Evolutionary conservation across 1,284 basidiomycete genomes (phyloP).

Genomic region (Retiboletus fuscus): DNA sequence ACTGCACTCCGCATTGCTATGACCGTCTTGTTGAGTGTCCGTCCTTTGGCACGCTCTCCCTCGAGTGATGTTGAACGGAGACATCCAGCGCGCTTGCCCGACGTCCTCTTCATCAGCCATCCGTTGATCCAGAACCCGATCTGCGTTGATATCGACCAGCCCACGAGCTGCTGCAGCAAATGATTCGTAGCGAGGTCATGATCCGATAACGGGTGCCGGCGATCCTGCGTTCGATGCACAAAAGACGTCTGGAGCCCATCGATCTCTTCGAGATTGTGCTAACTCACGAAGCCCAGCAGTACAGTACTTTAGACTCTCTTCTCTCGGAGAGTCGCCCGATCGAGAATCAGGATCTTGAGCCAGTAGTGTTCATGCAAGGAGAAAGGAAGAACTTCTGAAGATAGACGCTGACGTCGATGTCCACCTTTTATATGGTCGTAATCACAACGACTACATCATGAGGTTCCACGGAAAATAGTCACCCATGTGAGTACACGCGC

Average conservation of each 20-base stretch:
- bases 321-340: conserved; percentile 13
- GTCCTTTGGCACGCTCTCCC: conserved; percentile 15
- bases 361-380: conserved; percentile 43
- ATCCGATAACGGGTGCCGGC: conserved; percentile 33
- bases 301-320: conserved; percentile 36
- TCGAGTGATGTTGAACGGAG: background rate
- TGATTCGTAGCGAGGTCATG: conserved; percentile 43
- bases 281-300: conserved; percentile 35
- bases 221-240: conserved; percentile 10
- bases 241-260: conserved; percentile 34
- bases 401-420: no score
- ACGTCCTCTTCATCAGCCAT: conserved; percentile 31
- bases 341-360: conserved; percentile 27
- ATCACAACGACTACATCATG: no score
- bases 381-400: conserved; percentile 3
- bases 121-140: conserved; percentile 36
- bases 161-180: conserved; percentile 39
- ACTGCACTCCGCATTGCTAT: background rate
- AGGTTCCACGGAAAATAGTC: no score
- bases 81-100: conserved; percentile 10
- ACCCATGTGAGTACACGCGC: no score
- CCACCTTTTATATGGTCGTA: no score
- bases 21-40: background rate
- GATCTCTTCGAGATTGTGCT: conserved; percentile 39
- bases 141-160: conserved; percentile 35